Conservation (phyloP, 352 stramenopile species). For the Phytophthora pseudosyringae region DNA sequence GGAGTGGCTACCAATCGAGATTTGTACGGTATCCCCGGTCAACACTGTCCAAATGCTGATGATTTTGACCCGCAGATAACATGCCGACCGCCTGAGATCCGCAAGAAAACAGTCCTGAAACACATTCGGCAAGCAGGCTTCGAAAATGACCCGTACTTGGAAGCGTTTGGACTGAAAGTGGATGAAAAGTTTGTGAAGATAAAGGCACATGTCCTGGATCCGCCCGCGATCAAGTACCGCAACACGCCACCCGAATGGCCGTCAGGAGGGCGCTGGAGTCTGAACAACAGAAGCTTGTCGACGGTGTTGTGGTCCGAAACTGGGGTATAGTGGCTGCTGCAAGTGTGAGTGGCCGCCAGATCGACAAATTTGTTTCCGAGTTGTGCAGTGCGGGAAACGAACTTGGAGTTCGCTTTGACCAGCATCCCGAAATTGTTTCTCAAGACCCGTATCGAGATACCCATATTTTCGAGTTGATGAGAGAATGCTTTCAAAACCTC, state of each 20-base stretch:
- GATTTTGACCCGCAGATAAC: constrained; percentile 82
- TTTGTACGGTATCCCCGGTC: constrained; percentile 74
- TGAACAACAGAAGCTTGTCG: constrained; percentile 71
- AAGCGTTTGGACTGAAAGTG: constrained; percentile 64
- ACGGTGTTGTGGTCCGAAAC: constrained; percentile 45
- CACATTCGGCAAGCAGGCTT: constrained; percentile 67
- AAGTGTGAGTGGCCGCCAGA: constrained; percentile 31
- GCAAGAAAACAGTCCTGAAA: constrained; percentile 59
- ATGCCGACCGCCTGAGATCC: constrained; percentile 61
- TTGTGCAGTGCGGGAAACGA: constrained; percentile 39
- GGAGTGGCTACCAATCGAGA: constrained; percentile 79
- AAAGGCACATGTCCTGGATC: constrained; percentile 49
- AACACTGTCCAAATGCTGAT: constrained; percentile 77
- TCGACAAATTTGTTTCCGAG: constrained; percentile 43
- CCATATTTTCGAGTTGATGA: constrained; percentile 66
- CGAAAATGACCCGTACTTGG: constrained; percentile 68
- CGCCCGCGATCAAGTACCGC: constrained; percentile 62
- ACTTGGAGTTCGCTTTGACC: constrained; percentile 50
- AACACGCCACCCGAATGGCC: constrained; percentile 65
- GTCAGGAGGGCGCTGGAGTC: constrained; percentile 66
- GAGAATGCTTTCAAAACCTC: constrained; percentile 44
- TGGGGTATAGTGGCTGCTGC: constrained; percentile 61
- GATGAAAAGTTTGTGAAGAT: constrained; percentile 50
- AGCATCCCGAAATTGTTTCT: constrained; percentile 46
- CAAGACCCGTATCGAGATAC: constrained; percentile 35